phyloP scores from a whole-genome alignment of 139 green algal genomes.

The Closterium sp. region DNA sequence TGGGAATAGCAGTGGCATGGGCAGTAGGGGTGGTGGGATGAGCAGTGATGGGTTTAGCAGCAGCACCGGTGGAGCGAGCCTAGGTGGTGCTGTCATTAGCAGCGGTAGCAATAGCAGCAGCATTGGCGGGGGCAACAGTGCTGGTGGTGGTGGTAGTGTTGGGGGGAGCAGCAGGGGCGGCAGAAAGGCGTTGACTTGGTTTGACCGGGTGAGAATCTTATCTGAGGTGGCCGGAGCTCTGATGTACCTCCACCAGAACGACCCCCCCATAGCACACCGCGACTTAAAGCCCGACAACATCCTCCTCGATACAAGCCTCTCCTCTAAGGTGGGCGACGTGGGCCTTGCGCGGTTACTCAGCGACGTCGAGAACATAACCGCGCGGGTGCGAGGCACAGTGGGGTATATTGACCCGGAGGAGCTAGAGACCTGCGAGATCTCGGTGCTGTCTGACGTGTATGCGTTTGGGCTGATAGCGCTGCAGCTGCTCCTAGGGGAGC shows the following conservation, averaged over 20 bases:
- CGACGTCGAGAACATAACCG: constrained; percentile 7
- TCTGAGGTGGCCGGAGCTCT: constrained; percentile 21
- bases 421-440: neutral
- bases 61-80: neutral
- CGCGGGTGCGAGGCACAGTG: constrained; percentile 21
- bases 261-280: neutral
- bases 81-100: too few species aligned
- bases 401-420: constrained; percentile 50
- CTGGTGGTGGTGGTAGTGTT: neutral
- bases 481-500: constrained; percentile 23
- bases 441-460: constrained; percentile 17
- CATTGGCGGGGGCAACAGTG: too few species aligned
- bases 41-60: neutral
- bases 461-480: constrained; percentile 35
- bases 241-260: constrained; percentile 17
- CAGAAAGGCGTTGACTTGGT: constrained; percentile 7
- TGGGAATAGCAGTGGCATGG: neutral
- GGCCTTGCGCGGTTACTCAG: constrained; percentile 12
- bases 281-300: constrained; percentile 34
- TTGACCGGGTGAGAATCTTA: constrained; percentile 19
- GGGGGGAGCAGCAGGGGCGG: neutral
- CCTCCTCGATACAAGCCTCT: constrained; percentile 19
- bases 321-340: constrained; percentile 18
- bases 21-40: neutral
- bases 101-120: too few species aligned